These are phyloP conservation scores for Clitocybe nebularis DNA, from an alignment of 1,284 basidiomycete genomes.

Conservation along the genomic window DNA sequence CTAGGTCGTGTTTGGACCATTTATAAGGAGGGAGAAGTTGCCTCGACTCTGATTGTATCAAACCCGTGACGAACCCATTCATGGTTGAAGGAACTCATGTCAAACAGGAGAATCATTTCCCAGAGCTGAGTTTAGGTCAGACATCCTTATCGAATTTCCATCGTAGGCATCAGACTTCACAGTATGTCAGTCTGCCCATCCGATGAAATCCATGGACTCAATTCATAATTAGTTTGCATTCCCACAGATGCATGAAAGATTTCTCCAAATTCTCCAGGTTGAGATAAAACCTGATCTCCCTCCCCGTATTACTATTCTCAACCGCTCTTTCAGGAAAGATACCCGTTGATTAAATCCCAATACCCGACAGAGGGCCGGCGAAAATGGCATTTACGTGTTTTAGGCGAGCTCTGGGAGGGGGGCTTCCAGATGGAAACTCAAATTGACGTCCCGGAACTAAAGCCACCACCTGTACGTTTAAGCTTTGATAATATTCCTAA, in stretches of 20 bases:
- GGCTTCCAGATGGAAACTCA: slow-evolving; percentile 7
- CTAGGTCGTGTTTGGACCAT: too few species aligned
- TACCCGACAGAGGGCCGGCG: slow-evolving; percentile 38
- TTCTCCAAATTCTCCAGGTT: slow-evolving; percentile 22
- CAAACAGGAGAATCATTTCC: too few species aligned
- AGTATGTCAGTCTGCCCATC: background rate
- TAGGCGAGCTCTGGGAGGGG: slow-evolving; percentile 38
- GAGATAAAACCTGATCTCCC: slow-evolving; percentile 1
- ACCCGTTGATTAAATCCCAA: slow-evolving; percentile 28
- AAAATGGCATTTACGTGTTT: slow-evolving; percentile 34
- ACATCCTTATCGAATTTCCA: too few species aligned
- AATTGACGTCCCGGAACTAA: background rate
- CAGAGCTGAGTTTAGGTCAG: too few species aligned
- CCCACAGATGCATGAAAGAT: slow-evolving; percentile 14
- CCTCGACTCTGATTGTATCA: too few species aligned
- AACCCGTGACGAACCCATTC: too few species aligned
- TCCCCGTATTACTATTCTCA: background rate
- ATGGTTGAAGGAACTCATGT: too few species aligned
- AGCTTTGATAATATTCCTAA: too few species aligned
- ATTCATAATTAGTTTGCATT: background rate
- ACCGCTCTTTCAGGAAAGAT: slow-evolving; percentile 23
- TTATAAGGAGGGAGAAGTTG: too few species aligned
- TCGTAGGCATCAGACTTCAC: background rate
- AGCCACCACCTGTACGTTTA: background rate
- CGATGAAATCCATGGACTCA: background rate